A percentile compares a stretch with the other conserved stretches of the same genome.
Conservation (phyloP, 2,329 filamentous ascomycete genomes). For the Aciculosporium take region DNA sequence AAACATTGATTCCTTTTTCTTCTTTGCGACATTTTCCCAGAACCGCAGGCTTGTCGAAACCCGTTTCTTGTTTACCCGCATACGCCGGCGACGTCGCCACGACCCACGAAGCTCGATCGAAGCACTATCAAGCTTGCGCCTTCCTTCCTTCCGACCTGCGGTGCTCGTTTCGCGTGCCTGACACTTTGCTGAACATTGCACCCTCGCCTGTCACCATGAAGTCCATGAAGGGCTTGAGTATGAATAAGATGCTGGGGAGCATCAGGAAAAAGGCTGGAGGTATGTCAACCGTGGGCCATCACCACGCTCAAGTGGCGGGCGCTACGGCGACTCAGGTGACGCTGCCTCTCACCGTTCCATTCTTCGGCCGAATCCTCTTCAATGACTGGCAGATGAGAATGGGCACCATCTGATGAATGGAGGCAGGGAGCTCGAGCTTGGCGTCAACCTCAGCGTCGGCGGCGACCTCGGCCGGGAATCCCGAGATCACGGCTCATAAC, state of each 20-base stretch:
- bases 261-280: slow-evolving; percentile 33
- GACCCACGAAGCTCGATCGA: not conserved
- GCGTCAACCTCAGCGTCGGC: slow-evolving; percentile 11
- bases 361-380: not conserved
- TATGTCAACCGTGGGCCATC: slow-evolving; percentile 6
- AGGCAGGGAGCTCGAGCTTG: slow-evolving; percentile 2
- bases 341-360: not conserved
- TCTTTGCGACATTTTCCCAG: not conserved
- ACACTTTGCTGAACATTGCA: no score
- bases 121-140: not conserved
- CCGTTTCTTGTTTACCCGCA: not conserved
- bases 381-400: no score
- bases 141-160: not conserved
- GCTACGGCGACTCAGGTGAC: not conserved
- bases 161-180: no score
- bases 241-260: slow-evolving; percentile 42
- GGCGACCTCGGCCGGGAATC: slow-evolving; percentile 36
- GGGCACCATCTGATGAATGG: not conserved
- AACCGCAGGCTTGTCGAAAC: not conserved
- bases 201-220: slow-evolving; percentile 18
- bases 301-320: not conserved
- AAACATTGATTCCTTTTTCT: no score
- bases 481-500: slow-evolving; percentile 50
- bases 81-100: not conserved
- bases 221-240: slow-evolving; percentile 37